Evolutionary conservation across 495 filamentous ascomycete genomes (phyloP).

Genomic region (Hyaloscypha variabilis): DNA sequence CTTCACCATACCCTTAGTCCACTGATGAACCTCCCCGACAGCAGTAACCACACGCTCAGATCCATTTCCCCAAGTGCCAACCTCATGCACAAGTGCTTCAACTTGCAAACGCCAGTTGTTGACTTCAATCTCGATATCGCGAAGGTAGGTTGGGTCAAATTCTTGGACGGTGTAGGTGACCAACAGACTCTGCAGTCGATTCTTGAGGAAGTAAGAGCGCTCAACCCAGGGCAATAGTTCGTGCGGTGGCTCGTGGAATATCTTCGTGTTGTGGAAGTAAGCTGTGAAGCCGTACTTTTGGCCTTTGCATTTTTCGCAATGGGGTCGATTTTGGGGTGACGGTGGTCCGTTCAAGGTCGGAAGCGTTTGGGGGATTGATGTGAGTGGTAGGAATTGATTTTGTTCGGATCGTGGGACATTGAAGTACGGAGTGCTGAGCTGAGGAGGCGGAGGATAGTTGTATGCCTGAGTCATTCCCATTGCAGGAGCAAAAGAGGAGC

Average conservation of each 20-base stretch:
- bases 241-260: constrained; percentile 27
- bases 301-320: constrained; percentile 25
- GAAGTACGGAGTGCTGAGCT: neutral
- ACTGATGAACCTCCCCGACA: constrained; percentile 2
- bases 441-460: neutral
- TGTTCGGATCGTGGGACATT: neutral
- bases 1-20: constrained; percentile 14
- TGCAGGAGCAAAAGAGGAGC: neutral
- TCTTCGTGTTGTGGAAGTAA: constrained; percentile 26
- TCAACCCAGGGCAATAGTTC: constrained; percentile 16
- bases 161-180: constrained; percentile 18
- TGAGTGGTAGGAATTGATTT: neutral
- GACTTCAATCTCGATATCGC: constrained; percentile 6
- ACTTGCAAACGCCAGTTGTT: constrained; percentile 5
- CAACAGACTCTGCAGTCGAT: constrained; percentile 21
- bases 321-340: neutral
- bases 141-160: neutral
- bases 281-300: constrained; percentile 25
- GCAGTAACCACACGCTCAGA: neutral
- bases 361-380: neutral
- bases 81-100: constrained; percentile 4
- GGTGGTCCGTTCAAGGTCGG: neutral
- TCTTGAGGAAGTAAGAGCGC: constrained; percentile 22
- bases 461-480: neutral
- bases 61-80: neutral